These are phyloP conservation scores for Artemisia annua DNA, from an alignment of 129 eudicot genomes.

Conservation along the genomic window DNA sequence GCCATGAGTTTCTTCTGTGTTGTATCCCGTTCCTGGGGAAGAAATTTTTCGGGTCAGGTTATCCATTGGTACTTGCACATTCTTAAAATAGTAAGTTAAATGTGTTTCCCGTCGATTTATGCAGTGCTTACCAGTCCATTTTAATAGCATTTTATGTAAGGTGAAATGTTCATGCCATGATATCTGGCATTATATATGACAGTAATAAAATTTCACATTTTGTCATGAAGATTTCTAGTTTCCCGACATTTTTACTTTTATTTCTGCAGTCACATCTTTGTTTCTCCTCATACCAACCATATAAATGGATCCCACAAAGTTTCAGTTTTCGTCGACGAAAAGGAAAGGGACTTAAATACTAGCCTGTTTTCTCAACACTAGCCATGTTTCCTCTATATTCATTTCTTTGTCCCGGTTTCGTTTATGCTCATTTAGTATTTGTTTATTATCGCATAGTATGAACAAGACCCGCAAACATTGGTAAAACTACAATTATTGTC, in stretches of 20 bases:
- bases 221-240: not conserved
- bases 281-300: not conserved
- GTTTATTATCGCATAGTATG: too few relatives aligned
- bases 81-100: not conserved
- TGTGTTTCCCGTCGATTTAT: not conserved
- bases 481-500: too few relatives aligned
- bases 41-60: slow-evolving; percentile 5
- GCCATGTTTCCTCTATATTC: not conserved
- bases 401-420: not conserved
- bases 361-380: too few relatives aligned
- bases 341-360: not conserved
- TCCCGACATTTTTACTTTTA: not conserved
- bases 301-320: slow-evolving; percentile 1
- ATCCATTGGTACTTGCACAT: slow-evolving; percentile 18
- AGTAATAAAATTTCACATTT: not conserved
- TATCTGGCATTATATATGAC: not conserved
- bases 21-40: slow-evolving; percentile 84
- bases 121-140: slow-evolving; percentile 7
- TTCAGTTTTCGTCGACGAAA: not conserved
- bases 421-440: too few relatives aligned
- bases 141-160: not conserved
- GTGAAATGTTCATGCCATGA: not conserved
- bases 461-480: too few relatives aligned
- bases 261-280: not conserved
- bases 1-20: slow-evolving; percentile 93